phyloP scores from a whole-genome alignment of 2,329 filamentous ascomycete species.

The Zasmidium angulare region DNA sequence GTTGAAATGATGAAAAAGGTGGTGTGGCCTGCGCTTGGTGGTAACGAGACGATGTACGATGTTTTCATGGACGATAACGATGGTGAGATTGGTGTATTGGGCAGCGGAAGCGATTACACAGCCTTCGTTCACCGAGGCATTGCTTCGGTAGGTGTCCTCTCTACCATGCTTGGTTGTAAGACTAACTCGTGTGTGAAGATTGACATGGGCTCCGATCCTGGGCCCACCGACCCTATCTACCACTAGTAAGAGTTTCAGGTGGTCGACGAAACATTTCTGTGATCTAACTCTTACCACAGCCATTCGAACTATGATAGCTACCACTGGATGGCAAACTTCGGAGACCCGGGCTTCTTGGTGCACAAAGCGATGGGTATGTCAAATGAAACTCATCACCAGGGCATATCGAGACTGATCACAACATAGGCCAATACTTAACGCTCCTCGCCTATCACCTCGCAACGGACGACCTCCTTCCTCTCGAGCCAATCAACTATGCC shows the following conservation, averaged over 20 bases:
- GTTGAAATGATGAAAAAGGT: slow-evolving; percentile 63
- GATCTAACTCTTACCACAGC: neutral
- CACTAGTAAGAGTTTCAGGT: slow-evolving; percentile 35
- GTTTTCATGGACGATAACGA: slow-evolving; percentile 20
- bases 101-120: slow-evolving; percentile 49
- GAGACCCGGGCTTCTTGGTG: slow-evolving; percentile 51
- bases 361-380: slow-evolving; percentile 48
- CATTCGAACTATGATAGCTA: slow-evolving; percentile 51
- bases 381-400: no score
- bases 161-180: no score
- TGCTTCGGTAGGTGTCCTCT: slow-evolving; percentile 9
- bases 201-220: slow-evolving; percentile 43
- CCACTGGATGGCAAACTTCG: slow-evolving; percentile 54
- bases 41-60: slow-evolving; percentile 46
- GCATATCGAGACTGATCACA: no score
- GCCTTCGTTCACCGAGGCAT: slow-evolving; percentile 47
- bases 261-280: no score
- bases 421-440: slow-evolving; percentile 39
- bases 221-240: slow-evolving; percentile 42
- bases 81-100: slow-evolving; percentile 44
- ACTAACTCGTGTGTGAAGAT: slow-evolving; percentile 19
- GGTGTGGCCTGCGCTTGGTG: slow-evolving; percentile 38
- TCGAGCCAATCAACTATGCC: slow-evolving; percentile 45
- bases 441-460: slow-evolving; percentile 44
- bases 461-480: slow-evolving; percentile 41